Base-by-base conservation (phyloP, 495 filamentous ascomycete species). In the Penicillium waksmanii region DNA sequence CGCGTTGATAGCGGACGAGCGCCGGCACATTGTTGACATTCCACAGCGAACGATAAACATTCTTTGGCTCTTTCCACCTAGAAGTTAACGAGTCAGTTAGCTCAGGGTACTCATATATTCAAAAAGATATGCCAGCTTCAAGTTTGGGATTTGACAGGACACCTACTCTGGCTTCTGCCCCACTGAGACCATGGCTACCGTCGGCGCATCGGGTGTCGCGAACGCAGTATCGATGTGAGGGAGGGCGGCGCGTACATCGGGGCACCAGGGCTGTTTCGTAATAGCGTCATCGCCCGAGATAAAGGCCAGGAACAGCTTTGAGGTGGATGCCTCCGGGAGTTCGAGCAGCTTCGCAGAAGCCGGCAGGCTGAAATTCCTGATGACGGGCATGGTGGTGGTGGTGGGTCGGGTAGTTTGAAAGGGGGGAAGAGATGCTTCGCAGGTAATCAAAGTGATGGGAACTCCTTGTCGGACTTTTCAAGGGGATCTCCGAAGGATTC, bases 231-330 rank as follows among this genome's bases (percentile, higher is more conserved):
- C 48, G 53, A 74, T 62, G 36, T 55, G 38, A 9, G 71, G 71
- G 57, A 72, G 51, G 0, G 69, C 69, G 40, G 67, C 69, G 10
- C 65, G 63, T 19, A 74, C 71, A 43, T 74, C 71, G 1, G 71
- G 71, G 34, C 71, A 74, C 71, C 71, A 74, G 6, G 71, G 53
- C 42, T 69, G 65, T 18, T 62, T 58, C 35, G 71, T 74, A 3
- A 54, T 53, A 3, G 69, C 56, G 27, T 74, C 71, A 25, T 55
- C 15, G 36, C 62, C 65, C 25, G 69, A 62, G 38, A 66, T 53
- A 52, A 74, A 74, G 11, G 68, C 67, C n/a, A 74, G 47, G 53
- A 71, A 72, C 10, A 69, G 44, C 25, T 65, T 63, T 2, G 66
- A 54, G 42, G 56, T 43, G 34, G 69, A 25, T 23, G 43, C 53